These are phyloP conservation scores for Keithomyces neogunnii DNA, from an alignment of 2,329 filamentous ascomycete species.

Conservation along the genomic window DNA sequence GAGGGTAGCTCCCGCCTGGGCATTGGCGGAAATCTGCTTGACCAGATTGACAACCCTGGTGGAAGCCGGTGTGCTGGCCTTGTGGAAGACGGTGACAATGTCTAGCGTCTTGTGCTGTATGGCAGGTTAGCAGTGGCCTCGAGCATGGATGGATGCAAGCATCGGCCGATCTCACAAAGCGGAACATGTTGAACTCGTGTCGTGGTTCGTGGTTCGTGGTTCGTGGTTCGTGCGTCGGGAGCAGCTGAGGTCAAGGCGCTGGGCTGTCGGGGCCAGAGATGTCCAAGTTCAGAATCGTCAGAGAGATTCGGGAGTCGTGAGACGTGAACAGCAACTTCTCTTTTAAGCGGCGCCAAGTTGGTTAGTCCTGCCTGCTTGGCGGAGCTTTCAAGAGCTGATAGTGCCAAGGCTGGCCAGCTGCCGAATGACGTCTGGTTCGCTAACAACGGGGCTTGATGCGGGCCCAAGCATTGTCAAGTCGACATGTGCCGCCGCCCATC, in stretches of 20 bases:
- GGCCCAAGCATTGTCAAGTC: not conserved
- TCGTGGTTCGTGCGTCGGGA: no score
- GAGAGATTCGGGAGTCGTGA: no score
- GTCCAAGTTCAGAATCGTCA: no score
- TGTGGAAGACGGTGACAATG: slow-evolving; percentile 94
- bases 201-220: not conserved
- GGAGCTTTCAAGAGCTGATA: not conserved
- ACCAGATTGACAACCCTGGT: slow-evolving; percentile 65
- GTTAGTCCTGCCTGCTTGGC: not conserved
- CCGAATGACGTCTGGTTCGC: not conserved
- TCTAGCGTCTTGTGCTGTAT: slow-evolving; percentile 69
- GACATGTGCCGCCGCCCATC: not conserved
- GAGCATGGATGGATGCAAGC: not conserved
- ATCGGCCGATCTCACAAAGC: slow-evolving; percentile 11
- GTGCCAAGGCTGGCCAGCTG: not conserved
- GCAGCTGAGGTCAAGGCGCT: not conserved
- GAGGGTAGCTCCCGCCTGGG: slow-evolving; percentile 57
- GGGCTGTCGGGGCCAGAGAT: not conserved
- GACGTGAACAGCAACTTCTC: no score
- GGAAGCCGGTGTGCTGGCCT: slow-evolving; percentile 64
- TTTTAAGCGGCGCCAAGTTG: no score
- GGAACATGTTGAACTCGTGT: slow-evolving; percentile 12
- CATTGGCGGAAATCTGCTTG: slow-evolving; percentile 68
- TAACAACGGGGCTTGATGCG: not conserved
- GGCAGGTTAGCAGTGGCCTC: slow-evolving; percentile 11